phyloP scores from a whole-genome alignment of 2,329 filamentous ascomycete genomes.

The Acrocalymma vagum region DNA sequence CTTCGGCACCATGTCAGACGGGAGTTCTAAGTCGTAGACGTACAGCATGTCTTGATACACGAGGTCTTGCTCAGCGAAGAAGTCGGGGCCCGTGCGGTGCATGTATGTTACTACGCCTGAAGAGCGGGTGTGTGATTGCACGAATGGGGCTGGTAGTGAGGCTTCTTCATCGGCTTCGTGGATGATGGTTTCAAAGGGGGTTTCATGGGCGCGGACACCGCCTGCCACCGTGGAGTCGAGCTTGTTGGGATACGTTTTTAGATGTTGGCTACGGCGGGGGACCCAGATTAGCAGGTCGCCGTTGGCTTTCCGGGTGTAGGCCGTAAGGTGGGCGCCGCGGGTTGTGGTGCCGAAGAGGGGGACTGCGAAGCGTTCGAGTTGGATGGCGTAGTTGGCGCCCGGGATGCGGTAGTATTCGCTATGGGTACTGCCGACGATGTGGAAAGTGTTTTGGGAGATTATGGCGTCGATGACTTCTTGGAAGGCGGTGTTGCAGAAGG shows the following conservation, averaged over 20 bases:
- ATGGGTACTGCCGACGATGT: slow-evolving; percentile 1
- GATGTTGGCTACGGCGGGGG: slow-evolving; percentile 74
- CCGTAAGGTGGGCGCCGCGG: slow-evolving; percentile 47
- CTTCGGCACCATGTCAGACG: slow-evolving; percentile 21
- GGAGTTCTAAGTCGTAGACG: slow-evolving; percentile 43
- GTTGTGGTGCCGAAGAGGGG: slow-evolving; percentile 49
- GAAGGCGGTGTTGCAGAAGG: slow-evolving; percentile 8
- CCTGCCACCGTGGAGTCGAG: slow-evolving; percentile 71
- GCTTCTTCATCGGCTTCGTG: slow-evolving; percentile 38
- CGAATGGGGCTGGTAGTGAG: slow-evolving; percentile 23
- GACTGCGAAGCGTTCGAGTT: slow-evolving; percentile 41
- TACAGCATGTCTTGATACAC: slow-evolving; percentile 44
- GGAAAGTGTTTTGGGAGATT: slow-evolving; percentile 2
- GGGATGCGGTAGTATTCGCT: slow-evolving; percentile 9
- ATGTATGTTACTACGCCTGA: slow-evolving; percentile 81
- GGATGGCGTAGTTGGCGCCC: slow-evolving; percentile 57
- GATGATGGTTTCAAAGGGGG: slow-evolving; percentile 32
- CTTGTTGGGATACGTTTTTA: slow-evolving; percentile 85
- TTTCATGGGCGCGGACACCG: slow-evolving; percentile 22
- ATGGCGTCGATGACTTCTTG: slow-evolving; percentile 4
- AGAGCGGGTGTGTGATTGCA: slow-evolving; percentile 16
- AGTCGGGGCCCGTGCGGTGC: slow-evolving; percentile 75
- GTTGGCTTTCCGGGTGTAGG: slow-evolving; percentile 44
- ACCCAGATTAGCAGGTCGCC: slow-evolving; percentile 82
- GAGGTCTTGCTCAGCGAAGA: slow-evolving; percentile 65